Conservation (phyloP, 2,329 filamentous ascomycete genomes). For the Aurifilum marmelostoma region DNA sequence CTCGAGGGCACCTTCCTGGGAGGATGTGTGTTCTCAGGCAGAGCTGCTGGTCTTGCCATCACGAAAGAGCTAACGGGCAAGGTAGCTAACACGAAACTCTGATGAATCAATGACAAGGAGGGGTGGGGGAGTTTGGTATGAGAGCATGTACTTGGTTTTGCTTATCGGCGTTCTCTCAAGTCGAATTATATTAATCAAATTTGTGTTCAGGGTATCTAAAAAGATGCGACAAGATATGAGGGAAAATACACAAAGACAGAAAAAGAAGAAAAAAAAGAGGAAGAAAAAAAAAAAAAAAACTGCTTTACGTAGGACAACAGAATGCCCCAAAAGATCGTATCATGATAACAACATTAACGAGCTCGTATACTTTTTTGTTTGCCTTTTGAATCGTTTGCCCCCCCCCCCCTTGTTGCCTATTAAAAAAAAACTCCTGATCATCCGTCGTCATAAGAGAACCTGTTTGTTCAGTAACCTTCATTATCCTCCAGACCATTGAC, state of each 20-base stretch:
- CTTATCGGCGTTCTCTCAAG: no score
- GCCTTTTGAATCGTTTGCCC: no score
- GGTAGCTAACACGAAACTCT: slow-evolving; percentile 20
- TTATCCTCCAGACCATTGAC: slow-evolving; percentile 52
- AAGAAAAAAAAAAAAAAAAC: background rate
- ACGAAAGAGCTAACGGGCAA: slow-evolving; percentile 47
- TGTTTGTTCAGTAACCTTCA: slow-evolving; percentile 19
- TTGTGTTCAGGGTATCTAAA: slow-evolving; percentile 13
- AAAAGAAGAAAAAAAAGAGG: background rate
- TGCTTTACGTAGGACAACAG: background rate
- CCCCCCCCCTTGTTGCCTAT: no score
- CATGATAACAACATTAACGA: no score
- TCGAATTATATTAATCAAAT: background rate
- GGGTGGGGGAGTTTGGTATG: background rate
- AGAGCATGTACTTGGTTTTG: no score
- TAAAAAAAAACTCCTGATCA: no score
- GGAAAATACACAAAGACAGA: no score
- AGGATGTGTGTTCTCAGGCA: slow-evolving; percentile 65
- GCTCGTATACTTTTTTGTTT: no score
- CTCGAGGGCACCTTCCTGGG: slow-evolving; percentile 66
- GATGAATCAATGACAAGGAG: background rate
- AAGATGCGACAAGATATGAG: no score
- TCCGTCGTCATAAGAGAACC: background rate
- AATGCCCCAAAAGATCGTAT: no score
- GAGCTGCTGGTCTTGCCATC: slow-evolving; percentile 59